A percentile compares a stretch with the other conserved stretches of the same genome.
These are phyloP conservation scores for Penicillium maclennaniae DNA, from an alignment of 495 filamentous ascomycete species.

Conservation along the genomic window DNA sequence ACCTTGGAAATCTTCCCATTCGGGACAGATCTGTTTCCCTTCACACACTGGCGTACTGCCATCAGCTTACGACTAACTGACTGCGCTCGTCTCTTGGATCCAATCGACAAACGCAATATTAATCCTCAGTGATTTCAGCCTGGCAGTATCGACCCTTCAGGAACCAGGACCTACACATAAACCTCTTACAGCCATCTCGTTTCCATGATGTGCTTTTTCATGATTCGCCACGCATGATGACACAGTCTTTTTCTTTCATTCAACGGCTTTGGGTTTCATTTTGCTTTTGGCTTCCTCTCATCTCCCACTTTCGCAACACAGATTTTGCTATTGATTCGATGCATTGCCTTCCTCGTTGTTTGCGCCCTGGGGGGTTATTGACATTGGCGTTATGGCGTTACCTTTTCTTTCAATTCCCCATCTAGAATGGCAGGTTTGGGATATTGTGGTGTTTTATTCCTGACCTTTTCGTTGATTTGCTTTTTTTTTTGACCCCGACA, in stretches of 20 bases:
- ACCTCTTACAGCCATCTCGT: neutral
- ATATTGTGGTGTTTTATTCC: conserved; percentile 11
- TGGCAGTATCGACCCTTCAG: neutral
- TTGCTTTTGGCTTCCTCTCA: neutral
- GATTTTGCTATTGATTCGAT: neutral
- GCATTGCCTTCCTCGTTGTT: conserved; percentile 3
- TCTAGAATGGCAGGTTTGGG: conserved; percentile 29
- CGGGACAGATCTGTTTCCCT: neutral
- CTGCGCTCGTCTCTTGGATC: neutral
- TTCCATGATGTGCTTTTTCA: conserved; percentile 2
- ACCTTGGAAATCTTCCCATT: neutral
- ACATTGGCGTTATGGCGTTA: conserved; percentile 14
- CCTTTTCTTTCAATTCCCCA: neutral
- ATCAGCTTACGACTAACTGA: conserved; percentile 4
- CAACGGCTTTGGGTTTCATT: neutral
- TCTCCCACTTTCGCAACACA: neutral
- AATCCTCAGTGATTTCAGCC: conserved; percentile 13
- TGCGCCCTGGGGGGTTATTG: neutral
- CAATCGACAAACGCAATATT: conserved; percentile 3
- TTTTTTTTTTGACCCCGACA: neutral
- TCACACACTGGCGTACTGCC: neutral
- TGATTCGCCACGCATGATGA: conserved; percentile 12
- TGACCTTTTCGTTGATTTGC: conserved; percentile 8
- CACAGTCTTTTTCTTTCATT: neutral
- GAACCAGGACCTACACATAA: neutral